Base-by-base conservation (phyloP, 306 rosid genomes). In the Acacia crassicarpa region DNA sequence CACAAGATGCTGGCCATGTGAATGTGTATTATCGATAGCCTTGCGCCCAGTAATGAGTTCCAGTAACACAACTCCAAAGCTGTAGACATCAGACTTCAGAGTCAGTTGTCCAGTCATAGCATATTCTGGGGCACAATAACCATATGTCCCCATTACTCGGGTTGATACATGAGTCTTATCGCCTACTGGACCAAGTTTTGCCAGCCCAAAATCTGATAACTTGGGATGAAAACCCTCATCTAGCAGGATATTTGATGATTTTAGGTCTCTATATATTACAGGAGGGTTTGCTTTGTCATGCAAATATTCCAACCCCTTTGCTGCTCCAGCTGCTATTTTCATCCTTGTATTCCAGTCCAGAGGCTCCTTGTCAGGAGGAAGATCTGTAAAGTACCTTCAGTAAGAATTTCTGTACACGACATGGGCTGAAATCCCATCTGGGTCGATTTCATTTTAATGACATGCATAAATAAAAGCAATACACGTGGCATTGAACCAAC, bases 91-190 rank as follows among this genome's bases (percentile, higher is more conserved):
- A 0, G 94, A 92, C 76, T 89, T 92, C 11, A 88, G 84, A 69
- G 98, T 92, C 76, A 91, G 94, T 17, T 92, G 93, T 20, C 98
- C 97, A 4, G 97, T 92, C 92, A 90, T 87, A 5, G 89, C 90
- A 84, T 91, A 94, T 75, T 94, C 97, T 0, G 98, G 98, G 33
- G 98, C 98, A 82, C 98, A 92, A 83, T 92, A 92, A 30, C 97
- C 96, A 75, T 91, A 89, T 40, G 96, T 94, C 17, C 96, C 98
- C 96, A 86, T 88, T 40, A 90, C 92, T 78, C 92, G 88, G 0
- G 94, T 94, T 5, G 97, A 91, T 82, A 90, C 98, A 45, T 94
- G 97, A 54, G 92, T 90, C 82, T 87, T 90, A 75, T 92, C 97
- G 77, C 94, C 97, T 17, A 84, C 88, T 0, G 97, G 97, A 56